phyloP scores from a whole-genome alignment of 176 grass and related monocot species.

The Aegilops bicornis region DNA sequence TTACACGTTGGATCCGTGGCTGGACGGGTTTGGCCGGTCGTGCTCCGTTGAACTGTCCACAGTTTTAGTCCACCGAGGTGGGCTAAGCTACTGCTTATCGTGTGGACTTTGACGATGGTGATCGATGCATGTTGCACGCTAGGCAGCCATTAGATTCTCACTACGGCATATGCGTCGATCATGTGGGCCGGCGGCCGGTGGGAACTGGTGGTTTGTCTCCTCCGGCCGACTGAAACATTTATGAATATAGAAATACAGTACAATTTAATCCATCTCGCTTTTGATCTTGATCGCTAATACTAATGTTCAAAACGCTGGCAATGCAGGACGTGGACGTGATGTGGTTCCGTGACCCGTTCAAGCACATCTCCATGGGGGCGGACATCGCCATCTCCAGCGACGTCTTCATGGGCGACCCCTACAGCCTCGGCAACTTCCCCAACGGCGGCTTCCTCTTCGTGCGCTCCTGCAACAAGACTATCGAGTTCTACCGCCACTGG shows the following conservation, averaged over 20 bases:
- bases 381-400: constrained; percentile 87
- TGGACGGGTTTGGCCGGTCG: background rate
- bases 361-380: constrained; percentile 64
- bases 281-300: too few species aligned
- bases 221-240: background rate
- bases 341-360: constrained; percentile 93
- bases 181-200: background rate
- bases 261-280: too few species aligned
- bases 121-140: background rate
- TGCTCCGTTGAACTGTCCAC: background rate
- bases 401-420: constrained; percentile 64
- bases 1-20: background rate
- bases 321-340: constrained; percentile 83
- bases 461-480: constrained; percentile 53
- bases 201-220: background rate
- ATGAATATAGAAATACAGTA: too few species aligned
- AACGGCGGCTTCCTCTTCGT: constrained; percentile 93
- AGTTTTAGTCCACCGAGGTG: background rate
- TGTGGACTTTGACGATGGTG: background rate
- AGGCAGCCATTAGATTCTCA: background rate
- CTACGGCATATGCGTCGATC: background rate
- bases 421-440: constrained; percentile 71
- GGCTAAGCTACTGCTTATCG: background rate
- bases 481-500: constrained; percentile 84
- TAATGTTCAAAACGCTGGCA: too few species aligned